phyloP scores from a whole-genome alignment of 2,329 filamentous ascomycete genomes.

The Trichophyton equinum region DNA sequence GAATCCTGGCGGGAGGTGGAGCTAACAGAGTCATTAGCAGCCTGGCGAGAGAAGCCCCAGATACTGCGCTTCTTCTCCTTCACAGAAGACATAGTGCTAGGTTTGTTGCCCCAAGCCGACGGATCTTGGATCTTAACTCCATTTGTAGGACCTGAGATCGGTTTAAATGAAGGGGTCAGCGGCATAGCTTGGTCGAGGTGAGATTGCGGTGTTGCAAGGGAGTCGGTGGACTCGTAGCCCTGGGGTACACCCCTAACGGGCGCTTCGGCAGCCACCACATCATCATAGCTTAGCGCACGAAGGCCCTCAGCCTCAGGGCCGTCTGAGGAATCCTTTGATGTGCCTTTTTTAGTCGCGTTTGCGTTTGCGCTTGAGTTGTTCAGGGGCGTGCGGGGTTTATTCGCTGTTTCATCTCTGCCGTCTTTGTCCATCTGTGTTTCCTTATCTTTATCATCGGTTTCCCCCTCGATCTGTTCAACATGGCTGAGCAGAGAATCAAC shows the following conservation, averaged over 20 bases:
- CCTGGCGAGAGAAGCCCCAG: conserved; percentile 53
- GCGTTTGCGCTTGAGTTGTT: conserved; percentile 5
- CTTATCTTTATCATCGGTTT: conserved; percentile 20
- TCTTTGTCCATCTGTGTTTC: conserved; percentile 18
- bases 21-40: conserved; percentile 50
- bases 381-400: conserved; percentile 1
- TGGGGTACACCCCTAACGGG: conserved; percentile 38
- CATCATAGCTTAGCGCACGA: conserved; percentile 43
- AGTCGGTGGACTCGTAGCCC: conserved; percentile 22
- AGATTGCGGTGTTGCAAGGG: conserved; percentile 14
- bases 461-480: conserved; percentile 61
- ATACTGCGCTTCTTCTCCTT: conserved; percentile 72
- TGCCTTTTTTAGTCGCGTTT: conserved; percentile 22
- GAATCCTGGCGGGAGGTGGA: conserved; percentile 22
- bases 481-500: conserved; percentile 81
- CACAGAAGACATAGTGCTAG: conserved; percentile 37
- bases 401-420: conserved; percentile 7
- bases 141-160: conserved; percentile 79
- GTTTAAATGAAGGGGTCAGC: conserved; percentile 31
- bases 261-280: conserved; percentile 45
- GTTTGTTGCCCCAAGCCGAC: conserved; percentile 73
- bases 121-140: conserved; percentile 71
- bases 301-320: conserved; percentile 27
- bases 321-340: conserved; percentile 14
- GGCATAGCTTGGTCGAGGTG: conserved; percentile 22